These are phyloP conservation scores for Leptographium wingfieldii DNA, from an alignment of 2,329 filamentous ascomycete species.

Conservation along the genomic window DNA sequence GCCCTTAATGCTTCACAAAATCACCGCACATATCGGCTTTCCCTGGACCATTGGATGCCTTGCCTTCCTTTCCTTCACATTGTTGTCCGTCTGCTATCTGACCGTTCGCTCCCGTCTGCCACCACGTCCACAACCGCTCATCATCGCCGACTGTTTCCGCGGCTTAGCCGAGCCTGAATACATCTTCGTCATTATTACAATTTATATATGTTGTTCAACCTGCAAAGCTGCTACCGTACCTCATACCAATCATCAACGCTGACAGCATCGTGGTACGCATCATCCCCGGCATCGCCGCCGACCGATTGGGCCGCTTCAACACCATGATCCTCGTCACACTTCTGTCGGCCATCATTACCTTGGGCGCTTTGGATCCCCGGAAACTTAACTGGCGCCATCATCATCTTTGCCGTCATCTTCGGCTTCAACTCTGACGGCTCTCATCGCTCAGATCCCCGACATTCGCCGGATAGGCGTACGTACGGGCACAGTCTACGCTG, in stretches of 20 bases:
- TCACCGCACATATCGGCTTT: slow-evolving; percentile 32
- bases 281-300: slow-evolving; percentile 33
- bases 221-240: slow-evolving; percentile 34
- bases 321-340: slow-evolving; percentile 32
- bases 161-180: slow-evolving; percentile 34
- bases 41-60: slow-evolving; percentile 25
- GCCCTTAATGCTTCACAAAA: slow-evolving; percentile 42
- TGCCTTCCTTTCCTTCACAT: slow-evolving; percentile 23
- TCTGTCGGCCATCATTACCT: slow-evolving; percentile 25
- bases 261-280: slow-evolving; percentile 38
- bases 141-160: slow-evolving; percentile 30
- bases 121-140: slow-evolving; percentile 25
- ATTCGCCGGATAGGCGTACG: slow-evolving; percentile 46
- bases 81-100: slow-evolving; percentile 18
- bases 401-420: slow-evolving; percentile 49
- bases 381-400: slow-evolving; percentile 35
- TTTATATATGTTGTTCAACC: slow-evolving; percentile 17
- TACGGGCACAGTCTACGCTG: slow-evolving; percentile 42
- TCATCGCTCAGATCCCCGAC: slow-evolving; percentile 48
- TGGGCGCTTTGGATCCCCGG: slow-evolving; percentile 30
- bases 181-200: slow-evolving; percentile 22
- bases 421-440: slow-evolving; percentile 52
- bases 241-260: slow-evolving; percentile 45
- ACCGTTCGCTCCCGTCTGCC: slow-evolving; percentile 24
- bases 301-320: slow-evolving; percentile 27